These are phyloP conservation scores for Filosporella fistucella DNA, from an alignment of 495 filamentous ascomycete genomes.

Conservation along the genomic window DNA sequence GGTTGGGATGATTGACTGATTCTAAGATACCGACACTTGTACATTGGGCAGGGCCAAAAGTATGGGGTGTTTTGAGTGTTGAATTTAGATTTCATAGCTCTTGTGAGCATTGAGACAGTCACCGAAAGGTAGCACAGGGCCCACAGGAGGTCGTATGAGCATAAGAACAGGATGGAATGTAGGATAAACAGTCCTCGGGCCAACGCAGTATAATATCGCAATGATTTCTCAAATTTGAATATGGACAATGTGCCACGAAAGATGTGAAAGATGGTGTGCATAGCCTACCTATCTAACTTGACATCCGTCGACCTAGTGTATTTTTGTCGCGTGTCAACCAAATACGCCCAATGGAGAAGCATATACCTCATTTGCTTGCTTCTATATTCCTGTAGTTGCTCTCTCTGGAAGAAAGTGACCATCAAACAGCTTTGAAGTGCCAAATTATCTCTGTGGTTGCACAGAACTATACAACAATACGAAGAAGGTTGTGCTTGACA, in stretches of 20 bases:
- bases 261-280: too few relatives aligned
- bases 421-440: too few relatives aligned
- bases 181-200: constrained; percentile 22
- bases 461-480: too few relatives aligned
- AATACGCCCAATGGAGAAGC: too few relatives aligned
- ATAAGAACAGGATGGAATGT: constrained; percentile 16
- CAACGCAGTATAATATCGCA: constrained; percentile 11
- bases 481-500: too few relatives aligned
- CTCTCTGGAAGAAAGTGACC: too few relatives aligned
- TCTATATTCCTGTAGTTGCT: too few relatives aligned
- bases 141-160: constrained; percentile 9
- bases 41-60: constrained; percentile 21
- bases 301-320: too few relatives aligned
- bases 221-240: background rate
- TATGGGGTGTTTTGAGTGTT: constrained; percentile 10
- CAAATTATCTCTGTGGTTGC: too few relatives aligned
- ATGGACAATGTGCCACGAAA: background rate
- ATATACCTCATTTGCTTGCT: too few relatives aligned
- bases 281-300: too few relatives aligned
- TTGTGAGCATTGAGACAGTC: constrained; percentile 9
- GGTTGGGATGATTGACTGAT: constrained; percentile 12
- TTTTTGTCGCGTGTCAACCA: too few relatives aligned
- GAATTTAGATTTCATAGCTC: constrained; percentile 24
- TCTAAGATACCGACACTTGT: constrained; percentile 18
- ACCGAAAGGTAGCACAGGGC: constrained; percentile 7